Percentiles rank a stretch among this genome's conserved stretches.
Conservation (phyloP, 2,329 filamentous ascomycete species). For the Botrytis medusae region DNA sequence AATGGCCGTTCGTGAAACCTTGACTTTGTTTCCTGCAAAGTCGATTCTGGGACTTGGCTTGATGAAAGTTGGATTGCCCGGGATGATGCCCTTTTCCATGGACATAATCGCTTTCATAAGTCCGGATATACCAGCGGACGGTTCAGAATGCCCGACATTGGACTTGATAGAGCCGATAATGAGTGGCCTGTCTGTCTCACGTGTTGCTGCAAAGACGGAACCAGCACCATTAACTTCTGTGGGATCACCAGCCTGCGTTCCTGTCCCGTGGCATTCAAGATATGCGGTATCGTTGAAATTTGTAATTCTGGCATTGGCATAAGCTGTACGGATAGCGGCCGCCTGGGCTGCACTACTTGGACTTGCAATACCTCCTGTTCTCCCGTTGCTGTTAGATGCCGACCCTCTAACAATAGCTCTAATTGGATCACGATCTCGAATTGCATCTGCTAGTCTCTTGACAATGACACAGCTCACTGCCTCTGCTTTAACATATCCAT, state of each 20-base stretch:
- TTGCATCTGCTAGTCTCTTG: slow-evolving; percentile 9
- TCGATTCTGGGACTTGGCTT: slow-evolving; percentile 37
- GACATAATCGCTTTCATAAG: slow-evolving; percentile 44
- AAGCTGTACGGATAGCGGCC: slow-evolving; percentile 3
- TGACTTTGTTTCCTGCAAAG: slow-evolving; percentile 40
- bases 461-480: slow-evolving; percentile 5
- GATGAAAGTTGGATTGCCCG: slow-evolving; percentile 44
- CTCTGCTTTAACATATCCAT: slow-evolving; percentile 12
- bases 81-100: slow-evolving; percentile 44
- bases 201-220: slow-evolving; percentile 9
- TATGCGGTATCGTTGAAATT: slow-evolving; percentile 3
- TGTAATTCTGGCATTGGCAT: slow-evolving; percentile 13
- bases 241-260: slow-evolving; percentile 6
- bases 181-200: background rate
- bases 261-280: slow-evolving; percentile 9
- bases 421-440: slow-evolving; percentile 13
- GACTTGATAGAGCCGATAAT: slow-evolving; percentile 8
- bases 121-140: slow-evolving; percentile 41
- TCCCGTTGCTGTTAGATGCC: slow-evolving; percentile 8
- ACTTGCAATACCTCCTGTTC: slow-evolving; percentile 13
- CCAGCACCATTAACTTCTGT: slow-evolving; percentile 8
- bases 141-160: no score
- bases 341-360: slow-evolving; percentile 17
- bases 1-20: background rate
- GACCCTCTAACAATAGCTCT: slow-evolving; percentile 10